Base-by-base conservation (phyloP, 495 filamentous ascomycete species). In the Penicillium paradoxum region DNA sequence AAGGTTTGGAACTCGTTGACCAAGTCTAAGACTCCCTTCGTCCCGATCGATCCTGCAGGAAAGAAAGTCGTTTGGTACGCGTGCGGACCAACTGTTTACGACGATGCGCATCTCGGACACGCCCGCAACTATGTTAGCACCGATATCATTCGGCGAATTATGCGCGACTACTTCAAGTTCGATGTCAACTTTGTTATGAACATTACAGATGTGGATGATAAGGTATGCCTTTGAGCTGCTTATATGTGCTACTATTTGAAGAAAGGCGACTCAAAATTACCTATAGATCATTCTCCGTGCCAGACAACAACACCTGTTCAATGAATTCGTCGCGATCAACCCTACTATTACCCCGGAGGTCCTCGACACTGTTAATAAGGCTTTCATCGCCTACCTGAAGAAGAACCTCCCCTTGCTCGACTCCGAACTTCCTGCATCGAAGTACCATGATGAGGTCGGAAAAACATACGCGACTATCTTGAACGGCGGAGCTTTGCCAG, bases 131-230 rank as follows among this genome's bases (percentile, higher is more conserved):
- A 96, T 85, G 88, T 96, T 47, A 87, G 83, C 27, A 95, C 89
- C 14, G 93, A 97, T 70, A 93, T 98, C 40, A 83, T 97, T 54
- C 82, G 91, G 33, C 80, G 93, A 60, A 89, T 97, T 57, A 73
- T 97, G 71, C 69, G 75, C 55, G 85, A 95, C 64, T 92, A 95
- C 70, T 96, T 96, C 65, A 81, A 82, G 39, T 96, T 85, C 67
- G 76, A 91, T 29, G 83, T 97, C 49, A 80, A 86, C 38, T 96
- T 96, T 77, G 90, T 97, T 41, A 92, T 95, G 87, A 98, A 98
- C 69, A 88, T 95, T 58, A 96, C 91, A 4, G 89, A 96, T 72
- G 81, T 96, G 2, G 90, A 96, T 66, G 90, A 96, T 72, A 97
- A 95, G 82, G 84, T 88, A 64, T 49, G 60, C 1, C 21, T 25